phyloP scores from a whole-genome alignment of 2,329 filamentous ascomycete genomes.

The Aspergillus neotritici region DNA sequence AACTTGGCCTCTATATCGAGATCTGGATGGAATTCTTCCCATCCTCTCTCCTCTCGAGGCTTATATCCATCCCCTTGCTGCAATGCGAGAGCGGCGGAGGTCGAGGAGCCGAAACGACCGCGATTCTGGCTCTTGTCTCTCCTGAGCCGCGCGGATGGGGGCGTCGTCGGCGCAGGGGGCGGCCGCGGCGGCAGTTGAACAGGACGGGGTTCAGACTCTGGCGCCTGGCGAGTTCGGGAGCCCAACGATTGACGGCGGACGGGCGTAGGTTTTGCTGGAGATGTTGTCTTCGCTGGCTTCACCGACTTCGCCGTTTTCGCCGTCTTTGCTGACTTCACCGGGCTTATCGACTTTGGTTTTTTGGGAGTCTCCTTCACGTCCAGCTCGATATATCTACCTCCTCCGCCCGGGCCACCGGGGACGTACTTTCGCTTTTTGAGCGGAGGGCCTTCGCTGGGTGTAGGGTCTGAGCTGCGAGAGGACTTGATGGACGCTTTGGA shows the following conservation, averaged over 20 bases:
- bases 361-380: constrained; percentile 54
- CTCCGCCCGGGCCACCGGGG: constrained; percentile 78
- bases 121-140: constrained; percentile 42
- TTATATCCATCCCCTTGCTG: constrained; percentile 96
- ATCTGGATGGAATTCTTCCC: constrained; percentile 96
- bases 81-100: constrained; percentile 81
- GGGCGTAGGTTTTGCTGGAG: constrained; percentile 39
- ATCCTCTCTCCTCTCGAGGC: constrained; percentile 89
- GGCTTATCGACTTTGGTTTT: constrained; percentile 9
- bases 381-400: constrained; percentile 74
- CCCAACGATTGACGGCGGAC: constrained; percentile 42
- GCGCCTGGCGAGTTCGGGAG: constrained; percentile 50
- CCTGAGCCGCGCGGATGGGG: constrained; percentile 35
- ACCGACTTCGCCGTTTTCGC: no score
- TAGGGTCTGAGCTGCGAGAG: constrained; percentile 23
- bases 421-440: constrained; percentile 71
- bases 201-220: constrained; percentile 12
- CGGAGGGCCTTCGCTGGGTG: constrained; percentile 52
- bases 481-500: constrained; percentile 29
- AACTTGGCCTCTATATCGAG: constrained; percentile 81
- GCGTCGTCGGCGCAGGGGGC: constrained; percentile 30
- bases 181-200: constrained; percentile 24
- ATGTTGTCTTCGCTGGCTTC: constrained; percentile 23
- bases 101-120: constrained; percentile 72
- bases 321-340: no score